These are phyloP conservation scores for Nidula niveotomentosa DNA, from an alignment of 1,284 basidiomycete species.

Conservation along the genomic window DNA sequence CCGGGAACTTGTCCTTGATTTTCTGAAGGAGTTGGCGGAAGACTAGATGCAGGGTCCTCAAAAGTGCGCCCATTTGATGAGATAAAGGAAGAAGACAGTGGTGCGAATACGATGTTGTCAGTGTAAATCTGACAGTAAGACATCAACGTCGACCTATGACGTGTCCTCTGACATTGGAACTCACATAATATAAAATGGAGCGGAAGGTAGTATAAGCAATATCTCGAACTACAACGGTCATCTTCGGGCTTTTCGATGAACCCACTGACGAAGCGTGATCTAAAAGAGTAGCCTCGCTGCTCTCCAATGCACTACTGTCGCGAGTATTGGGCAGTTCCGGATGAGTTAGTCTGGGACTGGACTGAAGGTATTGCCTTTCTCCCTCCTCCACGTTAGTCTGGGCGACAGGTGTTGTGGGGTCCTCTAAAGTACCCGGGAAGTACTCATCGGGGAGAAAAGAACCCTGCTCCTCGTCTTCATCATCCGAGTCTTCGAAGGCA, in stretches of 20 bases:
- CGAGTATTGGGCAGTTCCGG: background rate
- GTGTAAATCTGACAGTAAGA: slow-evolving; percentile 68
- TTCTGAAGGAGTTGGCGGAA: slow-evolving; percentile 27
- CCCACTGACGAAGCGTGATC: too few relatives aligned
- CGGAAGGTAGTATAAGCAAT: slow-evolving; percentile 83
- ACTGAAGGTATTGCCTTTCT: background rate
- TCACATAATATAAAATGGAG: slow-evolving; percentile 82
- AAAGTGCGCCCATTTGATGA: slow-evolving; percentile 10
- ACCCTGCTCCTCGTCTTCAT: slow-evolving; percentile 45
- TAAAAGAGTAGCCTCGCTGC: too few relatives aligned
- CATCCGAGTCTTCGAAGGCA: slow-evolving; percentile 62
- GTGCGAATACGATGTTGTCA: slow-evolving; percentile 82
- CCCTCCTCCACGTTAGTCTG: background rate
- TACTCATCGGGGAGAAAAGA: background rate
- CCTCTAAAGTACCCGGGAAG: background rate
- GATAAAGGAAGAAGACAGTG: slow-evolving; percentile 71
- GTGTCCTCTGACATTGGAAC: slow-evolving; percentile 14
- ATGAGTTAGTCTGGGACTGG: background rate
- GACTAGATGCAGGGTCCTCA: slow-evolving; percentile 19
- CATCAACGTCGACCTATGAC: background rate
- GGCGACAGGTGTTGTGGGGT: background rate
- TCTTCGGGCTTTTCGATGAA: slow-evolving; percentile 31
- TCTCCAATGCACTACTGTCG: background rate
- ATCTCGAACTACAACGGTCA: slow-evolving; percentile 70
- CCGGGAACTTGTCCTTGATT: slow-evolving; percentile 24